Evolutionary conservation across 345 rosid genomes (phyloP), one percentile per base, ranked within the genome.

Genomic region (Rubroshorea leprosula): DNA sequence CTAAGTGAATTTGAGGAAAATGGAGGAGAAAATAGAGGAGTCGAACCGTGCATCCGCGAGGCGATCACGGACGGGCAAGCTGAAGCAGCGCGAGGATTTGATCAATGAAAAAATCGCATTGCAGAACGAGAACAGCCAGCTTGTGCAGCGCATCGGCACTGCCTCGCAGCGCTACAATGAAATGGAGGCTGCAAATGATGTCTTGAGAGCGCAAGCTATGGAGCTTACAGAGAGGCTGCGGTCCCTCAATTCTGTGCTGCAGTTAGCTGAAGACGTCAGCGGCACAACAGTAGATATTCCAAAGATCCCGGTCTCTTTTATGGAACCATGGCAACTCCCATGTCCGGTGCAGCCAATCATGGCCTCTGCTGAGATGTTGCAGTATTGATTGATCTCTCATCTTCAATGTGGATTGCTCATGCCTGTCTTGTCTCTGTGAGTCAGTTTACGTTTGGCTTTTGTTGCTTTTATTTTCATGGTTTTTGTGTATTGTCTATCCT

Each of bases 1-100:
- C n/a, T n/a, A n/a, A n/a, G n/a, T n/a, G n/a, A n/a, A n/a, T n/a
- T n/a, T n/a, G n/a, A n/a, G n/a, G n/a, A n/a, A n/a, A n/a, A n/a
- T n/a, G n/a, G n/a, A n/a, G n/a, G n/a, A n/a, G n/a, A n/a, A n/a
- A n/a, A n/a, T n/a, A n/a, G n/a, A n/a, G n/a, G n/a, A n/a, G n/a
- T 86, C 99, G 6, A 93, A 93, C 71, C 71, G 96, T 12, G 99
- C 89, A 68, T 93, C 99, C 0, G 96, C 97, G 0, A 72, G 91
- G 66, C 74, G 97, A 26, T 93, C 96, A 13, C 72, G 99, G 57
- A 61, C 68, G 95, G 78, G 70, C 83, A 93, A 89, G 68, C 91
- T 85, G 77, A 80, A 85, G 77, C 83, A 67, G 39, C 62, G 86
- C 46, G 85, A 69, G 62, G 96, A 80, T 66, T 55, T 86, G 68